Base-by-base conservation (phyloP, 176 grass and related monocot species). In the Ensete ventricosum region DNA sequence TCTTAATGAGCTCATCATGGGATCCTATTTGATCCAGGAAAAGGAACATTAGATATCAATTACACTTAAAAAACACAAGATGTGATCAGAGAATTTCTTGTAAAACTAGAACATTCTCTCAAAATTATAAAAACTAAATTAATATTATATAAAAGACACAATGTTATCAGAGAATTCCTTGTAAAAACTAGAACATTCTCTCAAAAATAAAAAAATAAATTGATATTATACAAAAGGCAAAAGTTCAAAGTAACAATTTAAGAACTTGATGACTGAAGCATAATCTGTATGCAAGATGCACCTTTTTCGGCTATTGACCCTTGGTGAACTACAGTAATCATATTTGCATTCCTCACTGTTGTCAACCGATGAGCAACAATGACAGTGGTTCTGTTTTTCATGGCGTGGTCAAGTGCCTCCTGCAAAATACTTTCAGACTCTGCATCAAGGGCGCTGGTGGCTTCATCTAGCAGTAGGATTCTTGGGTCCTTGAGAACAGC, bases 231-330 rank as follows among this genome's bases (percentile, higher is more conserved):
- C 34, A 43, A 43, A 27, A 49, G 26, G 52, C 17, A 53, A 34
- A 34, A 19, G 54, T 57, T 57, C 9, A 57, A 75, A 29, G 23
- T n/a, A 43, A 75, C 8, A 49, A 34, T 3, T 43, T 29, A 27
- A 57, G 2, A 11, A 75, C 25, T 11, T 11, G 9, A 29, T 48
- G 14, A 25, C 10, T 27, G 11, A 76, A 76, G 17, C 11, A 63
- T 19, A 22, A 23, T 10, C 22, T 50, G 9, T 65, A 77, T 52
- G 20, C 34, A n/a, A 7, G 60, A 64, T 53, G 11, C 11, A 96
- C 92, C 92, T 92, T 96, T 89, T 80, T 96, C 92, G 14, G 92
- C 78, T 80, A 96, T 92, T 81, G 89, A 89, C 21, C 92, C 92
- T 79, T 85, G 77, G 55, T 89, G 89, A 66, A 96, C 83, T 52